Evolutionary conservation across 2,329 filamentous ascomycete genomes (phyloP), one percentile per base, ranked within the genome.

Genomic region (Fusarium illudens): DNA sequence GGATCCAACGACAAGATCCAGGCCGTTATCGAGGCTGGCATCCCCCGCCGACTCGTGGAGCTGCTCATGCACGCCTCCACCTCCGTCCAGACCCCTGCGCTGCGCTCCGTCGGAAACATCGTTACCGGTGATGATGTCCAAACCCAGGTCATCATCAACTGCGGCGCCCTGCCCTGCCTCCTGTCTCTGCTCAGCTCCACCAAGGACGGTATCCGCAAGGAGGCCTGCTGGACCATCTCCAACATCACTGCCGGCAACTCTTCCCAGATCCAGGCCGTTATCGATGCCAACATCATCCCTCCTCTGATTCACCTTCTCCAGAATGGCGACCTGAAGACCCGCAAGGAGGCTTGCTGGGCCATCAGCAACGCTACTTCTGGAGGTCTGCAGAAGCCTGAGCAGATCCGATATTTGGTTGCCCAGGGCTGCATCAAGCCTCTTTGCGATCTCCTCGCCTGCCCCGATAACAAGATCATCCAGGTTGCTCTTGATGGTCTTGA

Each of bases 401-500:
- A 99, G 84, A 99, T 99, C 75, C 90, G 96, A 72, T 98, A 97
- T 80, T 87, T 99, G 42, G 96, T 99, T 30, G 83, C 89, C 33
- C 92, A 96, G 82, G 96, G 96, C 70, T 97, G 94, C 85, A 98
- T 99, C 83, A 97, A 95, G 84, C 96, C 96, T 4, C 87, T 99
- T 32, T 99, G 96, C 80, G 96, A 99, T 76, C 89, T 99, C 25
- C 89, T 99, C 60, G 90, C 89, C 36, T 99, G 96, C 86, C 96
- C 96, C 29, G 96, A 99, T 82, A 99, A 99, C 85, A 99, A 99
- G 89, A 99, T 99, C 79, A 99, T 99, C 75, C 96, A 99, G 82
- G 96, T 99, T 71, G 96, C 96, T 69, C 89, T 99, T 50, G 96
- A 99, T 76, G 96, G 96, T 56, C 87, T 99, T 58, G 96, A 99